Evolutionary conservation across 208 protist species (phyloP).

Genomic region (Porcisia deanei): DNA sequence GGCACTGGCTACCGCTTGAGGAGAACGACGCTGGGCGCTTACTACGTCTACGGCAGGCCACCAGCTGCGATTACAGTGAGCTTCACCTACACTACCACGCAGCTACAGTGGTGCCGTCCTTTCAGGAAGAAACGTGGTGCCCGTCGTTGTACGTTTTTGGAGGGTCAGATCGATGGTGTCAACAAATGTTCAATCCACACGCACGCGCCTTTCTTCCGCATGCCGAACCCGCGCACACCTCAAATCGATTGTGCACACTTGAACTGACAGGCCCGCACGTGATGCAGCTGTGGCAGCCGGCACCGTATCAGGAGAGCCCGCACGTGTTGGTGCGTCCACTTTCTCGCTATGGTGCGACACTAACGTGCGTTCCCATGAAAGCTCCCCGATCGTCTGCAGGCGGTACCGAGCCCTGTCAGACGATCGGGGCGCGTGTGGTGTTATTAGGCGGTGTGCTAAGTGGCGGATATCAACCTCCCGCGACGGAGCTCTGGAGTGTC

Average conservation of each 20-base stretch:
- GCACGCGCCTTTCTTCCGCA: slow-evolving; percentile 43
- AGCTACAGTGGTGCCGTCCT: slow-evolving; percentile 27
- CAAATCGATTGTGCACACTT: slow-evolving; percentile 27
- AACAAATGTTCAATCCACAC: slow-evolving; percentile 32
- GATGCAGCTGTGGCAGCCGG: slow-evolving; percentile 28
- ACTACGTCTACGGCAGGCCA: slow-evolving; percentile 22
- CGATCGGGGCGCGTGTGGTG: slow-evolving; percentile 21
- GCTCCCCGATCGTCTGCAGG: neutral
- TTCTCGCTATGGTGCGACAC: slow-evolving; percentile 46
- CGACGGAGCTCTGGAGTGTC: slow-evolving; percentile 42
- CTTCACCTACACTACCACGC: slow-evolving; percentile 63
- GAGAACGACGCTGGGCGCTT: slow-evolving; percentile 28
- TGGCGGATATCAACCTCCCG: slow-evolving; percentile 28
- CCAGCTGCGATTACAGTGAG: slow-evolving; percentile 35
- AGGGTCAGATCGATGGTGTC: slow-evolving; percentile 36
- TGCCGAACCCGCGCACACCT: slow-evolving; percentile 21
- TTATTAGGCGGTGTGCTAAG: slow-evolving; percentile 28
- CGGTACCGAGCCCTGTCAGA: slow-evolving; percentile 1
- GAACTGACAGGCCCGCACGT: slow-evolving; percentile 50
- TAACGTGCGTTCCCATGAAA: slow-evolving; percentile 29
- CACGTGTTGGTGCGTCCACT: slow-evolving; percentile 58
- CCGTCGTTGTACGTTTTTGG: slow-evolving; percentile 49
- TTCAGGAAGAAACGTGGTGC: slow-evolving; percentile 17
- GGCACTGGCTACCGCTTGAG: slow-evolving; percentile 59
- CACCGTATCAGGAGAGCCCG: slow-evolving; percentile 50